phyloP scores from a whole-genome alignment of 805 yeast genomes.

The Saturnispora serradocipensis region DNA sequence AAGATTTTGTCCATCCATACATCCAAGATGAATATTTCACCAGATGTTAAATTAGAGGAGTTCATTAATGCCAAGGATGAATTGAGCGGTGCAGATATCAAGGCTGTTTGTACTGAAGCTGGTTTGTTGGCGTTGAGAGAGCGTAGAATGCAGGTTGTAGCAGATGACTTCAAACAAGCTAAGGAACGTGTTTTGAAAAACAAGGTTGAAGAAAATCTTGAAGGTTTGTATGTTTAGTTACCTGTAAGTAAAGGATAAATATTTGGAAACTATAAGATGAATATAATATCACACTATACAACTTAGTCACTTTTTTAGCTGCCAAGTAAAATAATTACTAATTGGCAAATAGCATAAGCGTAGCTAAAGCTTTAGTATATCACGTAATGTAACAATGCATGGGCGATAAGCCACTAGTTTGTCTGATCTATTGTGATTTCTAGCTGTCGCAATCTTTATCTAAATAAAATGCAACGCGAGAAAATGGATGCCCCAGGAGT shows the following conservation, averaged over 20 bases:
- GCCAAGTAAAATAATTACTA: too few species aligned
- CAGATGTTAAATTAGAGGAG: slow-evolving; percentile 83
- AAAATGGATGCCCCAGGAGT: background rate
- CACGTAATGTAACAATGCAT: too few species aligned
- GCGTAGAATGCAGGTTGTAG: slow-evolving; percentile 95
- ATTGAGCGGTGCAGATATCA: slow-evolving; percentile 93
- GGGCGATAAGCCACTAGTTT: too few species aligned
- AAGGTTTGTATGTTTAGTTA: slow-evolving; percentile 66
- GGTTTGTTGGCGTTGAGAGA: slow-evolving; percentile 93
- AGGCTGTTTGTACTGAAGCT: slow-evolving; percentile 96
- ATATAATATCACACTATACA: too few species aligned
- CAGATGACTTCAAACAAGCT: slow-evolving; percentile 86
- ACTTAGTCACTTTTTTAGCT: too few species aligned
- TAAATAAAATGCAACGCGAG: background rate
- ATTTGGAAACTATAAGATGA: background rate
- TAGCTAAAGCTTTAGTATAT: too few species aligned
- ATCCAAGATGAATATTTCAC: slow-evolving; percentile 81
- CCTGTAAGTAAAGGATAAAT: background rate
- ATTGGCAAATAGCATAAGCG: too few species aligned
- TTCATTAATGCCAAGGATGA: slow-evolving; percentile 88
- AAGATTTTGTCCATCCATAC: slow-evolving; percentile 90
- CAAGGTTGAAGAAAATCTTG: slow-evolving; percentile 91
- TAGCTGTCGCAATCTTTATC: background rate
- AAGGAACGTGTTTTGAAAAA: slow-evolving; percentile 93
- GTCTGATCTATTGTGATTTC: background rate